These are phyloP conservation scores for Pichia sp. DNA, from an alignment of 1,139 yeast genomes.

Conservation along the genomic window DNA sequence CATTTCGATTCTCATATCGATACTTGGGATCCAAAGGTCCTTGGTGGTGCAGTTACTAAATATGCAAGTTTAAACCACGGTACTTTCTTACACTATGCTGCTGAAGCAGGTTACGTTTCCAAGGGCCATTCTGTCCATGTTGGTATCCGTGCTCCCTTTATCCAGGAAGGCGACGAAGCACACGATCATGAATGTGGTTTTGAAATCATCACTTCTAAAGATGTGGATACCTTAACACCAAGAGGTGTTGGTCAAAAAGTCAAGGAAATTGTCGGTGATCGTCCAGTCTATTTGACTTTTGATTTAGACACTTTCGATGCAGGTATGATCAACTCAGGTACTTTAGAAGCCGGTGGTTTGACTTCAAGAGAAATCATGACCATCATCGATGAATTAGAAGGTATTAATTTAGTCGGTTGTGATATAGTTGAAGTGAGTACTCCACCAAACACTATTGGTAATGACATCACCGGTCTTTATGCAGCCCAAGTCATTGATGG, in stretches of 20 bases:
- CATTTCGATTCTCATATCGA: conserved; percentile 62
- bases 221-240: conserved; percentile 38
- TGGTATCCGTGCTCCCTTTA: conserved; percentile 55
- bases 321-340: conserved; percentile 55
- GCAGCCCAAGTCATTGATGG: conserved; percentile 56
- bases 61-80: conserved; percentile 59
- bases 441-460: conserved; percentile 45
- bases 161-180: conserved; percentile 37
- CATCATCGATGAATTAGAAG: conserved; percentile 48
- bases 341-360: conserved; percentile 56
- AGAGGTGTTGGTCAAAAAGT: conserved; percentile 39
- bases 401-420: conserved; percentile 50
- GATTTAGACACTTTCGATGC: conserved; percentile 59
- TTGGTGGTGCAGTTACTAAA: conserved; percentile 53
- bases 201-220: conserved; percentile 45
- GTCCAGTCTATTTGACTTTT: conserved; percentile 49
- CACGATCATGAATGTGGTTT: conserved; percentile 53
- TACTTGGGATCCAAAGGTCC: conserved; percentile 55
- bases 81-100: conserved; percentile 54
- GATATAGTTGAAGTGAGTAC: conserved; percentile 62
- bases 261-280: conserved; percentile 32
- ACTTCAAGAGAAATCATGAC: conserved; percentile 48
- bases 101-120: conserved; percentile 51
- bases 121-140: conserved; percentile 45
- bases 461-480: conserved; percentile 50